A percentile compares a stretch with the other conserved stretches of the same genome.
phyloP scores from a whole-genome alignment of 345 rosid genomes.

The Litchi chinensis region DNA sequence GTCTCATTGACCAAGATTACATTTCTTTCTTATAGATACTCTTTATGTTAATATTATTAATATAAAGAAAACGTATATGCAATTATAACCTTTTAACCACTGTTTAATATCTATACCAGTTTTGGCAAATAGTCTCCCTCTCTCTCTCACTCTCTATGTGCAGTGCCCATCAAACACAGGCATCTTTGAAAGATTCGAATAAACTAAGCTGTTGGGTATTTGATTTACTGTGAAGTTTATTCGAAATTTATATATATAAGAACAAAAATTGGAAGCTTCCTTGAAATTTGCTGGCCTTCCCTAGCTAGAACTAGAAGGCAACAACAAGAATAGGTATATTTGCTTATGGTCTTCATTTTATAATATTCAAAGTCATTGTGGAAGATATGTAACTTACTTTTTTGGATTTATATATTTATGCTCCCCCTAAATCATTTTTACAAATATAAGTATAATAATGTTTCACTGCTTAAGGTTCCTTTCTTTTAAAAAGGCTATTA shows the following conservation, averaged over 20 bases:
- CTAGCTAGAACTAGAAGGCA: background rate
- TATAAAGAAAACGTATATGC: background rate
- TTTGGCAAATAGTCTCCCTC: background rate
- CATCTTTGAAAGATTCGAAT: constrained; percentile 28
- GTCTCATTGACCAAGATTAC: background rate
- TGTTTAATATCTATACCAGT: background rate
- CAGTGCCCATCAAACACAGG: constrained; percentile 10
- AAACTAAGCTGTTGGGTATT: background rate
- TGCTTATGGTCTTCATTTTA: constrained; percentile 21
- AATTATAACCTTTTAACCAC: background rate
- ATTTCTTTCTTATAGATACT: constrained; percentile 11
- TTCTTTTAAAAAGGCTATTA: background rate
- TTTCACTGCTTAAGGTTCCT: constrained; percentile 21
- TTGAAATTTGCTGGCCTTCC: constrained; percentile 9
- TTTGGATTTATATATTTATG: constrained; percentile 9
- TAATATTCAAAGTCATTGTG: constrained; percentile 17
- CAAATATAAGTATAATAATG: background rate
- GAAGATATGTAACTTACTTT: constrained; percentile 21
- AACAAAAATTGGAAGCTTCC: constrained; percentile 17
- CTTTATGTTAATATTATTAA: background rate
- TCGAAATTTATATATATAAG: background rate
- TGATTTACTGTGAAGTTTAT: constrained; percentile 9
- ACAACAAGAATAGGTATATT: constrained; percentile 23
- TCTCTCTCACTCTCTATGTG: background rate
- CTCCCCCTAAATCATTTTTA: constrained; percentile 16